These are phyloP conservation scores for Chytriomyces hyalinus DNA, from an alignment of 192 early-diverging fungal species.

Conservation along the genomic window DNA sequence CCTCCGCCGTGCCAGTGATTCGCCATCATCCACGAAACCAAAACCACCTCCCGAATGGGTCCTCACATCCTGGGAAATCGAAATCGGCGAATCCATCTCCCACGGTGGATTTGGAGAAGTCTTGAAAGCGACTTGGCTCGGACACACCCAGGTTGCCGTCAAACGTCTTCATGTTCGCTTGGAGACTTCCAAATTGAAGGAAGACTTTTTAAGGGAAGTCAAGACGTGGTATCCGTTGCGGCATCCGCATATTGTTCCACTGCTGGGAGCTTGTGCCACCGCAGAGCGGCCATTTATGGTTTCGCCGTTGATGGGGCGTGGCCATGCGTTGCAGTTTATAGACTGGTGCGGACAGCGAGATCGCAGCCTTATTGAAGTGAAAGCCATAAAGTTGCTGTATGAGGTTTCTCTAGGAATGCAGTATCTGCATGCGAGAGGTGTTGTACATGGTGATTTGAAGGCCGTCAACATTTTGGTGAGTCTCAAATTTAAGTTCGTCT, in stretches of 20 bases:
- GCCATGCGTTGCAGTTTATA: slow-evolving; percentile 41
- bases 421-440: slow-evolving; percentile 28
- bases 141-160: slow-evolving; percentile 42
- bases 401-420: slow-evolving; percentile 27
- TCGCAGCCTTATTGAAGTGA: background rate
- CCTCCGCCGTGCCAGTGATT: slow-evolving; percentile 23
- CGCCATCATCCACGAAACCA: background rate
- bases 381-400: slow-evolving; percentile 26
- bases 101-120: slow-evolving; percentile 50
- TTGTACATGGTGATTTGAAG: slow-evolving; percentile 32
- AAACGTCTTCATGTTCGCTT: slow-evolving; percentile 42
- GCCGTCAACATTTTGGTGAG: slow-evolving; percentile 22
- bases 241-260: slow-evolving; percentile 49
- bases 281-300: slow-evolving; percentile 53
- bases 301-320: slow-evolving; percentile 43
- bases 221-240: slow-evolving; percentile 42
- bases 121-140: slow-evolving; percentile 39
- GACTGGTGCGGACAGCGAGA: background rate
- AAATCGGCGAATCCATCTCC: slow-evolving; percentile 39
- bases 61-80: slow-evolving; percentile 44
- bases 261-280: slow-evolving; percentile 47
- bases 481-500: slow-evolving; percentile 14
- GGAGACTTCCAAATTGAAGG: slow-evolving; percentile 34
- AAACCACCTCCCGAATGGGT: slow-evolving; percentile 31
- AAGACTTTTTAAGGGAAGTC: slow-evolving; percentile 42